phyloP scores from a whole-genome alignment of 1,284 basidiomycete species.

The Afroboletus lepidellus region DNA sequence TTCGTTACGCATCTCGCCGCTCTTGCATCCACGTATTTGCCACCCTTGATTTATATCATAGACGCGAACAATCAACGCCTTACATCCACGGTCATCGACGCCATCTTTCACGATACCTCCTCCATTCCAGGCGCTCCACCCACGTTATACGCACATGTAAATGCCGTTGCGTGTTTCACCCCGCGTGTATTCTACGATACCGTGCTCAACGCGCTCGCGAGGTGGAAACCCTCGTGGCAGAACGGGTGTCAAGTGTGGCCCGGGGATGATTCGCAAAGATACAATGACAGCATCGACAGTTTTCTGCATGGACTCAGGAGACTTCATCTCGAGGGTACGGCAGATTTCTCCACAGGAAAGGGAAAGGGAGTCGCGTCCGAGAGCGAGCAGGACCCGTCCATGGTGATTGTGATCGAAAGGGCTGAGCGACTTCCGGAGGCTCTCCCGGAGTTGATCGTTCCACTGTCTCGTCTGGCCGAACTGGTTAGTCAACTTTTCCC shows the following conservation, averaged over 20 bases:
- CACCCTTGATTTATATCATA: conserved; percentile 71
- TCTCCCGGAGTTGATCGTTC: conserved; percentile 66
- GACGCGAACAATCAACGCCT: conserved; percentile 53
- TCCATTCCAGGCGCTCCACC: conserved; percentile 19
- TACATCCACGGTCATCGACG: conserved; percentile 43
- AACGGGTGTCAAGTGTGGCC: conserved; percentile 60
- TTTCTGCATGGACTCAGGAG: conserved; percentile 60
- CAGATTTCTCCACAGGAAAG: conserved; percentile 35
- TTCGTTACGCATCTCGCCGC: conserved; percentile 41
- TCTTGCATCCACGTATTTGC: conserved; percentile 51
- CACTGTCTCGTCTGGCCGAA: conserved; percentile 71
- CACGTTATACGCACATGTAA: conserved; percentile 47
- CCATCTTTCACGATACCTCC: conserved; percentile 35
- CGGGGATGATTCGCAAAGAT: conserved; percentile 36
- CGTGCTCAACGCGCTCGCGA: conserved; percentile 57
- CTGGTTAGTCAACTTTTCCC: conserved; percentile 51
- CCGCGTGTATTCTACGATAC: conserved; percentile 68
- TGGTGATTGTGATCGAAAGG: conserved; percentile 67
- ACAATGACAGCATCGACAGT: conserved; percentile 64
- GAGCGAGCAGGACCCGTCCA: conserved; percentile 30
- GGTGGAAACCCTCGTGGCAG: conserved; percentile 56
- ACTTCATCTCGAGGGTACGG: conserved; percentile 30
- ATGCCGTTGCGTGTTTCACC: conserved; percentile 67
- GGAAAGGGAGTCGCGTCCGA: conserved; percentile 34
- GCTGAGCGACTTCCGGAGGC: conserved; percentile 66